Base-by-base conservation (phyloP, 2,329 filamentous ascomycete genomes). In the Neurospora sp. region DNA sequence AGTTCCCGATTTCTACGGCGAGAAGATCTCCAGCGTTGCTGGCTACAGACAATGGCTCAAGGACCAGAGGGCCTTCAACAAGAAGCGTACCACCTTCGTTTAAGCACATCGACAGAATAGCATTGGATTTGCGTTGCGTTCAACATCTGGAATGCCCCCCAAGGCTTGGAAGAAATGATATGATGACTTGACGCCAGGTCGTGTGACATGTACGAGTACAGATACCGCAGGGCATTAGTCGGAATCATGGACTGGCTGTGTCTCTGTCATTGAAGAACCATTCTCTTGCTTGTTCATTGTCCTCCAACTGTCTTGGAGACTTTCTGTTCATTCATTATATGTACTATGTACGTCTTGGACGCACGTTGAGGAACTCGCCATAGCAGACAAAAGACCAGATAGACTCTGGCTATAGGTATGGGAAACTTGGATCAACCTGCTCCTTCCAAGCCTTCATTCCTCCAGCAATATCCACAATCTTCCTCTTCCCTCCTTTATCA, bases 1-100 rank as follows among this genome's bases (percentile, higher is more conserved):
- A 86, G 92, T 97, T 0, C 94, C 95, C 62, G 96, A 99, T 79
- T 99, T 97, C 82, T 99, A 99, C 78, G 96, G 96, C 76, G 96
- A 99, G 84, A 98, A 97, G 86, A 97, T 99, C 76, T 92, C 92
- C 68, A 97, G 93, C 76, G 93, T 98, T 28, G 86, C 90, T 69
- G 94, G 93, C 66, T 99, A 98, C 80, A 86, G 96, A 77, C 90
- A 93, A 80, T 99, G 96, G 96, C 83, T 99, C 77, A 98, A 97
- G 85, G 96, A 99, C 78, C 96, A 98, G 84, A 87, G 95, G 73
- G 95, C 94, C 10, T 99, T 97, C 83, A 97, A 97, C 83, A 93
- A 93, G 84, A 97, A 96, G 88, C 90, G 89, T 79, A 88, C 83
- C 74, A 87, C 82, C 76, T 89, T 89, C 80, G 81, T 90, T 73